Percentiles rank a stretch among this genome's conserved stretches.
Conservation (phyloP, 805 yeast species). For the Jamesozyma lodderae region DNA sequence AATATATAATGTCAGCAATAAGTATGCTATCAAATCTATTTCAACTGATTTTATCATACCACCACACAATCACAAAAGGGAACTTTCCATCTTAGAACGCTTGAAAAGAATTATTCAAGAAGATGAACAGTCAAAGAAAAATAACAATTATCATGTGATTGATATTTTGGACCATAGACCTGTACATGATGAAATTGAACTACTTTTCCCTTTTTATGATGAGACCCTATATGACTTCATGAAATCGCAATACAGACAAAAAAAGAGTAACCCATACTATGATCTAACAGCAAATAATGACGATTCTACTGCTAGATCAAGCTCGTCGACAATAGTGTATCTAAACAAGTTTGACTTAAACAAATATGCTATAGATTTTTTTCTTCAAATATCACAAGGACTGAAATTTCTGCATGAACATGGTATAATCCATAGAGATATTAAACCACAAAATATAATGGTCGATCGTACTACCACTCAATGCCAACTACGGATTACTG, state of each 20-base stretch:
- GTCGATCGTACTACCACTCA: neutral
- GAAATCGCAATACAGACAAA: conserved; percentile 11
- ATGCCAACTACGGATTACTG: conserved; percentile 50
- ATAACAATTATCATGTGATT: conserved; percentile 10
- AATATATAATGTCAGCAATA: conserved; percentile 11
- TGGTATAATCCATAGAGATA: conserved; percentile 90
- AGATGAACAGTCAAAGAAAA: neutral
- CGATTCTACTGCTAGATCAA: neutral
- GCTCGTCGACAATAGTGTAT: conserved; percentile 2
- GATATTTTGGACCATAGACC: conserved; percentile 10
- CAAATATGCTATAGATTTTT: conserved; percentile 36
- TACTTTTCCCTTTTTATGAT: conserved; percentile 14
- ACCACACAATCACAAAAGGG: conserved; percentile 25
- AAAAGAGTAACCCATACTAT: conserved; percentile 17
- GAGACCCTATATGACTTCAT: conserved; percentile 15
- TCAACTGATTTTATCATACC: conserved; percentile 17
- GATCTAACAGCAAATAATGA: neutral
- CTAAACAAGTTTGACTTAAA: conserved; percentile 16
- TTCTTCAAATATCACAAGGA: conserved; percentile 65
- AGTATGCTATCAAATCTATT: conserved; percentile 17
- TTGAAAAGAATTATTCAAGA: too few species aligned
- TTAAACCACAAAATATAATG: conserved; percentile 78
- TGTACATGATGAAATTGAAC: conserved; percentile 12
- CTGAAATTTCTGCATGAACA: conserved; percentile 72
- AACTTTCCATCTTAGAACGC: conserved; percentile 16